Percentiles rank a stretch among this genome's conserved stretches.
phyloP scores from a whole-genome alignment of 129 eudicot species.

The Ambrosia trifida region DNA sequence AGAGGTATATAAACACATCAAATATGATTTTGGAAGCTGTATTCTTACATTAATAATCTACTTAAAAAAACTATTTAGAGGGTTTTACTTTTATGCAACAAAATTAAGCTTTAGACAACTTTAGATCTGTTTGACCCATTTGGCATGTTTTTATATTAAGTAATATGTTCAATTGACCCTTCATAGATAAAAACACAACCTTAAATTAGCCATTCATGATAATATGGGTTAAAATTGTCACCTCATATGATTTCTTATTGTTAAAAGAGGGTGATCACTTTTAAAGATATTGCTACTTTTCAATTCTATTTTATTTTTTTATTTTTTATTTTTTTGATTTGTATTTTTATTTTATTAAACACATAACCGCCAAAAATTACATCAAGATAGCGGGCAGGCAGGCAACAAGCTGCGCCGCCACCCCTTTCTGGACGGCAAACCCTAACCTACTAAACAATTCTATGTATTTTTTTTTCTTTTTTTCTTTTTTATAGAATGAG shows the following conservation, averaged over 20 bases:
- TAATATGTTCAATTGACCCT: background rate
- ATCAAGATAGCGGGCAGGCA: no score
- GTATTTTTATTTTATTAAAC: no score
- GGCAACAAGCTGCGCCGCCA: no score
- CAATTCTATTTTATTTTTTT: no score
- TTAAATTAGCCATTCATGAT: background rate
- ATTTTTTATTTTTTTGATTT: no score
- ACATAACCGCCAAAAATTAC: no score
- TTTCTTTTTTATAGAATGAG: no score
- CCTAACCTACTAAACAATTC: no score
- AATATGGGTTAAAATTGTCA: background rate
- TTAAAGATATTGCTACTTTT: background rate
- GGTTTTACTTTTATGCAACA: background rate
- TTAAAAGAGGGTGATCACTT: slow-evolving; percentile 1
- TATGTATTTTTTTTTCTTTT: no score
- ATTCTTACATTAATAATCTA: background rate
- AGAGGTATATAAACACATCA: background rate
- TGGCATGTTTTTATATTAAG: background rate
- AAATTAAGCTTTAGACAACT: background rate
- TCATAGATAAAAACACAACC: background rate
- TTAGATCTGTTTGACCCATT: background rate
- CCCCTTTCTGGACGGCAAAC: no score
- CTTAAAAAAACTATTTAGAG: background rate
- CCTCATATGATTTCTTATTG: background rate
- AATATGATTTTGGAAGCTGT: background rate